A percentile compares a stretch with the other conserved stretches of the same genome.
phyloP scores from a whole-genome alignment of 2,329 filamentous ascomycete genomes.

The Trichoderma cornu-damae region DNA sequence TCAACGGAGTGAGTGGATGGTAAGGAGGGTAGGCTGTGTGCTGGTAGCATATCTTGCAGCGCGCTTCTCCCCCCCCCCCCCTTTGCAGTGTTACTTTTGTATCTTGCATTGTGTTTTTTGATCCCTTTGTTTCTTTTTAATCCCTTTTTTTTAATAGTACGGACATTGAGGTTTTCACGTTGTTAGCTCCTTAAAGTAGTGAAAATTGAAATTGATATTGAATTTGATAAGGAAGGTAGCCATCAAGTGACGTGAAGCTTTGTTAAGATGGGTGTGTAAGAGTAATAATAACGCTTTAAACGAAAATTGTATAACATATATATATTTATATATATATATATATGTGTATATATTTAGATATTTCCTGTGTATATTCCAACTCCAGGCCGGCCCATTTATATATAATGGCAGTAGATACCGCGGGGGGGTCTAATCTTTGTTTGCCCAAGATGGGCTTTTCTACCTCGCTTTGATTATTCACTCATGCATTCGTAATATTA shows the following conservation, averaged over 20 bases:
- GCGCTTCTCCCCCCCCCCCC: constrained; percentile 21
- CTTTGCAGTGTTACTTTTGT: constrained; percentile 21
- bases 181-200: background rate
- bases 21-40: background rate
- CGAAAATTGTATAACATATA: too few relatives aligned
- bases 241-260: background rate
- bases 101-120: background rate
- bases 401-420: constrained; percentile 3
- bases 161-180: background rate
- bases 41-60: constrained; percentile 7
- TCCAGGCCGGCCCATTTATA: background rate
- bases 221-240: background rate
- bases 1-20: background rate
- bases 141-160: background rate
- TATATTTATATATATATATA: background rate
- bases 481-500: constrained; percentile 18
- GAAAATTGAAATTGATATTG: constrained; percentile 1
- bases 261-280: too few relatives aligned
- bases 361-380: constrained; percentile 5
- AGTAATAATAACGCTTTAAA: too few relatives aligned
- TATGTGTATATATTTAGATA: background rate
- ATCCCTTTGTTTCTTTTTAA: background rate
- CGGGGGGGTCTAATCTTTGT: background rate
- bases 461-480: background rate
- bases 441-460: background rate